A percentile compares a stretch with the other conserved stretches of the same genome.
phyloP scores from a whole-genome alignment of 2,329 filamentous ascomycete species.

The Epichloe baconii region DNA sequence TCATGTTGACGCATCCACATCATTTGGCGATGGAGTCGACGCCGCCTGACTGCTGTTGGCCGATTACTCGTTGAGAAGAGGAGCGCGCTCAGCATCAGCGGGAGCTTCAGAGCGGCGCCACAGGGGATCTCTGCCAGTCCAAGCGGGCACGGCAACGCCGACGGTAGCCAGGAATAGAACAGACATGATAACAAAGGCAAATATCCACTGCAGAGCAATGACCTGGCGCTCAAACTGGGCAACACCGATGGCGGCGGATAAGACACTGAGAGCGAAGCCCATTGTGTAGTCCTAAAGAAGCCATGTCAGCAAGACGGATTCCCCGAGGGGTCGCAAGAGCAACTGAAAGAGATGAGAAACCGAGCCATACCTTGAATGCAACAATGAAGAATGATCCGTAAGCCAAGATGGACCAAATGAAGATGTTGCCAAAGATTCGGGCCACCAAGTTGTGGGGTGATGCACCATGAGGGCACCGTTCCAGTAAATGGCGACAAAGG shows the following conservation, averaged over 20 bases:
- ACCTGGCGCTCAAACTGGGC: constrained; percentile 61
- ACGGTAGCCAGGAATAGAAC: constrained; percentile 58
- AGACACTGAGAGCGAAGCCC: constrained; percentile 63
- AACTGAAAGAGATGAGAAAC: neutral
- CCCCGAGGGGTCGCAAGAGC: neutral
- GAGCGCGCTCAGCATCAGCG: constrained; percentile 45
- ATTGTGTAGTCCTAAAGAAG: constrained; percentile 52
- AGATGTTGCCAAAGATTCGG: constrained; percentile 74
- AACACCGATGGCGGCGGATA: constrained; percentile 63
- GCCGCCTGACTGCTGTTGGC: neutral
- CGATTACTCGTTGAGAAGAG: constrained; percentile 38
- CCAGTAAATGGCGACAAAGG: constrained; percentile 78
- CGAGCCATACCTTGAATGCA: constrained; percentile 48
- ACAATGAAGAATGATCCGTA: constrained; percentile 68
- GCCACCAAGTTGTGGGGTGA: constrained; percentile 51
- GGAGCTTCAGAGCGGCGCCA: constrained; percentile 30
- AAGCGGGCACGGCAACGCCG: constrained; percentile 48
- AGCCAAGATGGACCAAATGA: constrained; percentile 71
- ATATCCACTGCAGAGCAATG: constrained; percentile 83
- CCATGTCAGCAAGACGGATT: neutral
- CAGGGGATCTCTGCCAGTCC: constrained; percentile 43
- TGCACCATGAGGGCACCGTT: constrained; percentile 72
- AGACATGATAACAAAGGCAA: constrained; percentile 72
- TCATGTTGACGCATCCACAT: neutral
- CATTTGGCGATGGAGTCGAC: neutral